Evolutionary conservation across 2,329 filamentous ascomycete species (phyloP).

Genomic region (Aspergillus texensis): DNA sequence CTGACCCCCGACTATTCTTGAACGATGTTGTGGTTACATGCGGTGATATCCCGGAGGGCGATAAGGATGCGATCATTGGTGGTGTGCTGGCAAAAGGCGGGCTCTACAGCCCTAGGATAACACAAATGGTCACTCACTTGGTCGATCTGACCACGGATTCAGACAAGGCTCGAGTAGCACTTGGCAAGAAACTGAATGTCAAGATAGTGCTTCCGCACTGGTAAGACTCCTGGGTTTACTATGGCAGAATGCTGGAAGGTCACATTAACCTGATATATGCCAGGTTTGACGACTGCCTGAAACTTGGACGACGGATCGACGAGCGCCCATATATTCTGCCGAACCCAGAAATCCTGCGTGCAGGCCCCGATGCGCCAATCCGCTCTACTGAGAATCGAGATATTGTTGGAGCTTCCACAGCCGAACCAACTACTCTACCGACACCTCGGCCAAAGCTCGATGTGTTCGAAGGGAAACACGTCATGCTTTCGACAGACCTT

Average conservation of each 20-base stretch:
- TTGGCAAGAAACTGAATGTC: slow-evolving; percentile 67
- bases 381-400: slow-evolving; percentile 61
- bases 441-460: slow-evolving; percentile 57
- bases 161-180: slow-evolving; percentile 62
- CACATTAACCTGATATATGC: background rate
- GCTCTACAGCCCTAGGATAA: slow-evolving; percentile 71
- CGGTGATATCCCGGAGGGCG: slow-evolving; percentile 78
- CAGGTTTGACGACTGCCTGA: slow-evolving; percentile 96
- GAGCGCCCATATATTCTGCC: slow-evolving; percentile 85
- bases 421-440: slow-evolving; percentile 48
- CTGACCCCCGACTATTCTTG: slow-evolving; percentile 89
- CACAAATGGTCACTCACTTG: slow-evolving; percentile 80
- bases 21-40: slow-evolving; percentile 81
- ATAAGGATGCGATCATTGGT: slow-evolving; percentile 90
- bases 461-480: slow-evolving; percentile 75
- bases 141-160: slow-evolving; percentile 79
- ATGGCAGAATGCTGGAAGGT: background rate
- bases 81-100: slow-evolving; percentile 89
- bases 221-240: slow-evolving; percentile 48
- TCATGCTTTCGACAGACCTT: slow-evolving; percentile 78
- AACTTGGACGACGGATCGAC: slow-evolving; percentile 85
- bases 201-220: slow-evolving; percentile 94
- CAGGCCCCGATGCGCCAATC: slow-evolving; percentile 58
- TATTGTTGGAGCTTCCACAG: slow-evolving; percentile 68
- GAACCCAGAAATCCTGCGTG: slow-evolving; percentile 77